Percentiles rank a stretch among this genome's conserved stretches.
phyloP scores from a whole-genome alignment of 306 rosid genomes.

The Gynostemma pentaphyllum region DNA sequence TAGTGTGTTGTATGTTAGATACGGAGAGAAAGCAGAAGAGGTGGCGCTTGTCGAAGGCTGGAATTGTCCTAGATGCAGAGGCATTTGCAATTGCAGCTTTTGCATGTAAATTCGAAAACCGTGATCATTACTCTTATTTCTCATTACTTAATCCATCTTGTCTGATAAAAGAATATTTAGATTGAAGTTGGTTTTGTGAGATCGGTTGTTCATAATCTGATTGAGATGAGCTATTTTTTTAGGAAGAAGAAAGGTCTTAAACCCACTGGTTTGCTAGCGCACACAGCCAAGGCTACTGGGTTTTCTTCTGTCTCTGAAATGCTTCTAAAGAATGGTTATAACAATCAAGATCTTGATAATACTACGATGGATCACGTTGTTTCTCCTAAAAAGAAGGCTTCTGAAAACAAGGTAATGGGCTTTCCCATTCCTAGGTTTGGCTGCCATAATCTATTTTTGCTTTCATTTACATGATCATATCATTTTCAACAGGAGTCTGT shows the following conservation, averaged over 20 bases:
- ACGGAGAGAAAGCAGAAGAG: slow-evolving; percentile 54
- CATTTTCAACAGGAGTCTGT: slow-evolving; percentile 23
- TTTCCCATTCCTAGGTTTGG: background rate
- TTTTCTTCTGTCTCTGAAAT: slow-evolving; percentile 51
- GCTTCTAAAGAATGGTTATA: slow-evolving; percentile 20
- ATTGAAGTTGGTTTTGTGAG: background rate
- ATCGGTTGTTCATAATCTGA: slow-evolving; percentile 8
- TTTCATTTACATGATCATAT: background rate
- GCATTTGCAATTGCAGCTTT: slow-evolving; percentile 60
- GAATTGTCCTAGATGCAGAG: slow-evolving; percentile 73
- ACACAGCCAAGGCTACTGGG: slow-evolving; percentile 45
- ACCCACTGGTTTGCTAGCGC: slow-evolving; percentile 53
- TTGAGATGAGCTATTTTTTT: background rate
- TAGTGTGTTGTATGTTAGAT: slow-evolving; percentile 27
- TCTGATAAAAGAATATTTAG: background rate
- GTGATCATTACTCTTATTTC: background rate
- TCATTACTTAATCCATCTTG: background rate
- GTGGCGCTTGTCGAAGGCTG: slow-evolving; percentile 30
- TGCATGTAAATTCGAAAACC: slow-evolving; percentile 43
- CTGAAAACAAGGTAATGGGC: slow-evolving; percentile 18
- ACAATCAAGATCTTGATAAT: slow-evolving; percentile 15
- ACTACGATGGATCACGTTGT: background rate
- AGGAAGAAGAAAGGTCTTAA: slow-evolving; percentile 58
- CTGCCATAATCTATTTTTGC: background rate
- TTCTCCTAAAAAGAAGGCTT: slow-evolving; percentile 12